Evolutionary conservation across 768 basidiomycete genomes (phyloP), one percentile per base, ranked within the genome.

Genomic region (Boletus tomentosulus): DNA sequence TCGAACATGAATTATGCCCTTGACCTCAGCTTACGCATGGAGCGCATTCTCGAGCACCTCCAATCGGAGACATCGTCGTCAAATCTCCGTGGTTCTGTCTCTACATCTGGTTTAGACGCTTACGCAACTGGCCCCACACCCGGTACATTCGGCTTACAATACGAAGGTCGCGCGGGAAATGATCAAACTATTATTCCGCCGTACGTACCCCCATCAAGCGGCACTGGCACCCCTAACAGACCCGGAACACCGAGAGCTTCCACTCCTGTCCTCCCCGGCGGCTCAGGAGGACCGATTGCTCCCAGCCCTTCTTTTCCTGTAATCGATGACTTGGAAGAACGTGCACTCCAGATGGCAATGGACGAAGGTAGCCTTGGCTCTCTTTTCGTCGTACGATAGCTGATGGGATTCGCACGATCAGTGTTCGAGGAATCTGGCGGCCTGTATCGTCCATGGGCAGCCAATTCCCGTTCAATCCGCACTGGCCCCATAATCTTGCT

Each of bases 1-100:
- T 86, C 84, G 15, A 96, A 96, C 71, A 85, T 95, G 86, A 96
- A 95, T 66, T 92, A 87, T 61, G 90, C 80, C 22, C 73, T 79
- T 38, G 74, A 71, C 37, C 58, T 80, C 2, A 75, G 74, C 5
- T 63, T 78, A 28, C 71, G 74, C 31, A 63, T 65, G 52, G 67
- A 69, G 16, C 62, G 69, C 37, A 57, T 67, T 25, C 65, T 70
- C 16, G 69, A 69, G 37, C 56, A 35, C 9, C 61, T 70, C 34
- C 68, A 70, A 45, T 68, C 68, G 2, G 59, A 64, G 27, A 59
- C 61, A 0, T 55, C 61, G 1, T 65, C 64, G 2, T 43, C 67
- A 11, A 55, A 69, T 39, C 19, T 50, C 27, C 58, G 64, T 5
- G 56, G 58, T 24, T 59, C 56, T 41, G 60, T 58, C 60, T 68